phyloP scores from a whole-genome alignment of 148 eudicot genomes.

The Nyssa sinensis region DNA sequence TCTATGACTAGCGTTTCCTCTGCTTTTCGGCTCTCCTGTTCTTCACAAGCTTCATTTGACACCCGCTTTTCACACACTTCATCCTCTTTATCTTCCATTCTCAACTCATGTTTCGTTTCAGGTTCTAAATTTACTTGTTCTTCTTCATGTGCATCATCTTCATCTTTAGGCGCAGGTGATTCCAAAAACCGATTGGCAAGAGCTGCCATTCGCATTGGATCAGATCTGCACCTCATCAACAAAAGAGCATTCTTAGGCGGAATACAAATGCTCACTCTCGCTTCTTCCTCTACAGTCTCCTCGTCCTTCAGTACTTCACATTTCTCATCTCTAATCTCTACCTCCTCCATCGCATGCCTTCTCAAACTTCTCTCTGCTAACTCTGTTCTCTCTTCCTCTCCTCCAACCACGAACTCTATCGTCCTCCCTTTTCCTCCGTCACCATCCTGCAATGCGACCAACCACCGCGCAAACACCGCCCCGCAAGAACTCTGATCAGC shows the following conservation, averaged over 20 bases:
- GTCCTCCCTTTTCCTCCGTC: slow-evolving; percentile 48
- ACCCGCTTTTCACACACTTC: slow-evolving; percentile 15
- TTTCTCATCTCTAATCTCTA: slow-evolving; percentile 55
- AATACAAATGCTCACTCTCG: slow-evolving; percentile 66
- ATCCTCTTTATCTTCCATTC: slow-evolving; percentile 15
- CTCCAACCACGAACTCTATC: slow-evolving; percentile 61
- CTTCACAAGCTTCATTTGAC: slow-evolving; percentile 7
- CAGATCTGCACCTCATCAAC: slow-evolving; percentile 94
- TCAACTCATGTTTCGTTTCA: slow-evolving; percentile 2
- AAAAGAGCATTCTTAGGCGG: slow-evolving; percentile 91
- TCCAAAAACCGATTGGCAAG: slow-evolving; percentile 61
- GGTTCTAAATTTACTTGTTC: slow-evolving; percentile 9
- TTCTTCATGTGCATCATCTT: slow-evolving; percentile 19
- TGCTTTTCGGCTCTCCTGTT: slow-evolving; percentile 13
- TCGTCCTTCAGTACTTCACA: slow-evolving; percentile 33
- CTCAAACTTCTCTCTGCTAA: slow-evolving; percentile 46
- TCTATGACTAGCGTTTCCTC: slow-evolving; percentile 44
- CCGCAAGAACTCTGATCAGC: slow-evolving; percentile 51
- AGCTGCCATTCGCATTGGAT: slow-evolving; percentile 73
- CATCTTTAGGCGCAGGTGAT: slow-evolving; percentile 18
- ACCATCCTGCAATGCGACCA: slow-evolving; percentile 68
- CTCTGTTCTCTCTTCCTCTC: slow-evolving; percentile 31
- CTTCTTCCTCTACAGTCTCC: slow-evolving; percentile 24
- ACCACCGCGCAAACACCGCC: slow-evolving; percentile 65
- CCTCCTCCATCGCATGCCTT: slow-evolving; percentile 71